Evolutionary conservation across 768 basidiomycete genomes (phyloP).

Genomic region (Multifurca ochricompacta): DNA sequence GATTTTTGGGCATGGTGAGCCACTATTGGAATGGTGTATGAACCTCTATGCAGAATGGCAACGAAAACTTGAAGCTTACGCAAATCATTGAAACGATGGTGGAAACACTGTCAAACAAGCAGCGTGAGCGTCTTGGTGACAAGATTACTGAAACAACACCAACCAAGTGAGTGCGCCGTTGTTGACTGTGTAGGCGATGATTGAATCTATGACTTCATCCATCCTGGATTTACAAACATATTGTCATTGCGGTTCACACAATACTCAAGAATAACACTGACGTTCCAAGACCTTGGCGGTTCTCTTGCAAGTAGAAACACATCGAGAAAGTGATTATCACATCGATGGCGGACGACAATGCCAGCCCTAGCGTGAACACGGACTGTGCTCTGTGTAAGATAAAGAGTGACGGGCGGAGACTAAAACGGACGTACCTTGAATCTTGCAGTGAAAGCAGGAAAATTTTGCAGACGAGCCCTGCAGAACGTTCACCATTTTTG

Average conservation of each 20-base stretch:
- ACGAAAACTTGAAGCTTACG: conserved; percentile 1
- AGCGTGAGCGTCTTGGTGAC: neutral
- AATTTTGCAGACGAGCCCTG: conserved; percentile 10
- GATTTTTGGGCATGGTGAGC: conserved; percentile 13
- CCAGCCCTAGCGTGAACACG: conserved; percentile 20
- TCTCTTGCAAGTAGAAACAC: conserved; percentile 21
- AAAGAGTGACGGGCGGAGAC: neutral
- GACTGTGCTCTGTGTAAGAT: conserved; percentile 8
- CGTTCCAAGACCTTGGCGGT: conserved; percentile 19
- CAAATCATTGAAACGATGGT: conserved; percentile 19
- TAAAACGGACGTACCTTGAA: neutral
- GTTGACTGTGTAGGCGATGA: conserved; percentile 21
- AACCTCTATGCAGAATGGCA: neutral
- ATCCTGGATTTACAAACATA: conserved; percentile 3
- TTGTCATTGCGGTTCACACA: neutral
- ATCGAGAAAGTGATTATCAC: conserved; percentile 18
- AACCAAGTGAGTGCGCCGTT: conserved; percentile 22
- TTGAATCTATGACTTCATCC: conserved; percentile 17
- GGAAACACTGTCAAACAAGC: conserved; percentile 2
- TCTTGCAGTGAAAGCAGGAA: conserved; percentile 1
- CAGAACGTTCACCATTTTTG: neutral
- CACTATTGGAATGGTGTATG: conserved; percentile 9
- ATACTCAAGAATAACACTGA: neutral
- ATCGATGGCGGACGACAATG: conserved; percentile 16
- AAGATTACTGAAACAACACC: neutral